Evolutionary conservation across 495 filamentous ascomycete genomes (phyloP), one percentile per base, ranked within the genome.

Genomic region (Baudoinia panamericana): DNA sequence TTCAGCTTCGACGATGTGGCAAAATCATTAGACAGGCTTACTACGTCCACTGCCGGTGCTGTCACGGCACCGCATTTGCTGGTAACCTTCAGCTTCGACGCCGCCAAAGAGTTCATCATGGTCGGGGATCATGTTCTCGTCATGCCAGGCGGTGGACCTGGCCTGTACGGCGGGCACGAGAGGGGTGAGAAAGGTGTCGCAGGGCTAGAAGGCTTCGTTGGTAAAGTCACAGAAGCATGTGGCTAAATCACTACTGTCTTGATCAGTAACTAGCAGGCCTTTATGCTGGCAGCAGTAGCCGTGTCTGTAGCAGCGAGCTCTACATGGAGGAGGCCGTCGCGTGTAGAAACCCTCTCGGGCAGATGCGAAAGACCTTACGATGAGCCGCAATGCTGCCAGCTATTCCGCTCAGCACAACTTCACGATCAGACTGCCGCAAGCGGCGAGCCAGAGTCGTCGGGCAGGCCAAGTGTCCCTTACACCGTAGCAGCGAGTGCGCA

Each of bases 81-180:
- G 48, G 80, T 93, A 25, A 75, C 72, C 0, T 78, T 94, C 46
- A 75, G 79, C 29, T 74, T 97, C 39, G 61, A 82, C 10, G 73
- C 74, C 5, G 78, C 72, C 30, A 70, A 78, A 20, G 87, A 95
- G 55, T 96, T 84, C 80, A 65, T 95, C 28, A 82, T 93, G 58
- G 49, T 82, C 9, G 88, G 78, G 1, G 78, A 77, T 12, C 73
- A 72, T 41, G 78, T 95, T 17, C 62, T 97, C 38, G 66, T 96
- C 5, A 76, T 84, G 71, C 79, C 78, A 0, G 74, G 75, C 3
- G 69, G 69, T 5, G 68, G 67, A 1, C 62, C 66, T 33, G 67
- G 64, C 0, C 41, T 70, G 35, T 66, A 61, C 48, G 56, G 55
- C 23, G 62, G 63, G 5, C 48, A 58, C 61, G 54, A 74, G 65